These are phyloP conservation scores for Rhodofomes roseus DNA, from an alignment of 1,284 basidiomycete genomes.

Conservation along the genomic window DNA sequence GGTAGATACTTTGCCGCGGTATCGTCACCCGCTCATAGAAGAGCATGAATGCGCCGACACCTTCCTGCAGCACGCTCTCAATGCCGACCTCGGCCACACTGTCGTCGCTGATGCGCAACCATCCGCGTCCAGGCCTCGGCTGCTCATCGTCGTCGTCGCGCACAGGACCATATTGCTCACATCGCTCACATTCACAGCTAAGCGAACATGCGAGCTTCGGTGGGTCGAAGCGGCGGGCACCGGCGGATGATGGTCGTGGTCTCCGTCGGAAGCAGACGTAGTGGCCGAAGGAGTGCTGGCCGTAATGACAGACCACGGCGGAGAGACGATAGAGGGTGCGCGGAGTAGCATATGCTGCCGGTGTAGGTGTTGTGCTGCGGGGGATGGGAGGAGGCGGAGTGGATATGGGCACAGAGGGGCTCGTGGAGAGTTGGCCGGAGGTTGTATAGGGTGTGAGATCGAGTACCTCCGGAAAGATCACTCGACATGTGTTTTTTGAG, in stretches of 20 bases:
- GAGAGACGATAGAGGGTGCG: slow-evolving; percentile 76
- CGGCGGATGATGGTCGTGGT: slow-evolving; percentile 44
- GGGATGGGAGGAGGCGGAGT: slow-evolving; percentile 38
- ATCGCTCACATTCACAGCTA: slow-evolving; percentile 41
- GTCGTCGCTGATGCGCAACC: slow-evolving; percentile 86
- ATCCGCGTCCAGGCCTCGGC: slow-evolving; percentile 50
- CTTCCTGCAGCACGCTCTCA: slow-evolving; percentile 70
- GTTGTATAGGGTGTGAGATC: slow-evolving; percentile 85
- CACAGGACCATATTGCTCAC: slow-evolving; percentile 36
- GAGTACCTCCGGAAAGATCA: slow-evolving; percentile 83
- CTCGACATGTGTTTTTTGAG: slow-evolving; percentile 75
- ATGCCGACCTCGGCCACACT: slow-evolving; percentile 76
- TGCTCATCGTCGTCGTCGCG: slow-evolving; percentile 31
- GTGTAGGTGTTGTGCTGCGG: slow-evolving; percentile 52
- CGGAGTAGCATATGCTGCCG: slow-evolving; percentile 43
- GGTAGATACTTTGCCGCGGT: slow-evolving; percentile 23
- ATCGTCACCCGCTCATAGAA: slow-evolving; percentile 79
- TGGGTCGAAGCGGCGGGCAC: slow-evolving; percentile 35
- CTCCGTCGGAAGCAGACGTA: slow-evolving; percentile 88
- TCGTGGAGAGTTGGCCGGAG: slow-evolving; percentile 66
- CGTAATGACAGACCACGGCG: slow-evolving; percentile 86
- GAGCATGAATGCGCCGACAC: slow-evolving; percentile 79
- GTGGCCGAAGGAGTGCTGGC: slow-evolving; percentile 86
- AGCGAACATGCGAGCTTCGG: slow-evolving; percentile 48
- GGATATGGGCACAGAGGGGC: slow-evolving; percentile 65